Percentiles rank a stretch among this genome's conserved stretches.
Conservation (phyloP, 2,329 filamentous ascomycete species). For the Aspergillus transmontanensis region DNA sequence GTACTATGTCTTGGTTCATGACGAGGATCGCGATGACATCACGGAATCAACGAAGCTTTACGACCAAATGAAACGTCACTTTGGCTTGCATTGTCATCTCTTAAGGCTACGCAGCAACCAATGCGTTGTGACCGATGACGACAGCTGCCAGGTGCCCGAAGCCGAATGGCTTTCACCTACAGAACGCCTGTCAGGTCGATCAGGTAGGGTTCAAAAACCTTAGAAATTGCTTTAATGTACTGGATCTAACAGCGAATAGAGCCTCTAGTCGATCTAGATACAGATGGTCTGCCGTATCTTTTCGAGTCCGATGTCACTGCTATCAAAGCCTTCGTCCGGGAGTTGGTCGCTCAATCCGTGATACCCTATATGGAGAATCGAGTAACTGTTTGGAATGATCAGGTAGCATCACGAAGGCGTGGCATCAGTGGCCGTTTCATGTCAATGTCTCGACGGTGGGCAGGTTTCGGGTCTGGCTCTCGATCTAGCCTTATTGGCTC, state of each 20-base stretch:
- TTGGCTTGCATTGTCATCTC: conserved; percentile 92
- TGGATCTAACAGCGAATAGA: conserved; percentile 26
- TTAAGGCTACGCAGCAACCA: conserved; percentile 81
- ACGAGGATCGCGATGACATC: conserved; percentile 94
- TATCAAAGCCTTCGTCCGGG: conserved; percentile 84
- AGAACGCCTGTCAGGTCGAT: conserved; percentile 74
- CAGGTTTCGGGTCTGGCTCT: conserved; percentile 72
- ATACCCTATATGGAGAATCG: conserved; percentile 95
- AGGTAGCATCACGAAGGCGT: conserved; percentile 85
- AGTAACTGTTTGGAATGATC: conserved; percentile 92
- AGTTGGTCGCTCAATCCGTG: conserved; percentile 93
- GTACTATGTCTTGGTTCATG: conserved; percentile 95
- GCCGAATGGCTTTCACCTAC: conserved; percentile 87
- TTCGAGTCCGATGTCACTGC: conserved; percentile 91
- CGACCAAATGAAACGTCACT: conserved; percentile 99
- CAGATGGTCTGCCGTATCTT: conserved; percentile 71
- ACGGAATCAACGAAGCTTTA: conserved; percentile 85
- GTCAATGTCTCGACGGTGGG: conserved; percentile 88
- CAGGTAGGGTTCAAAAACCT: conserved; percentile 46
- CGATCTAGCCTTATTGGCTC: conserved; percentile 58
- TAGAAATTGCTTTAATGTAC: neutral
- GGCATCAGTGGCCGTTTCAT: conserved; percentile 93
- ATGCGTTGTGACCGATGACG: conserved; percentile 87
- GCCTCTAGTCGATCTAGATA: conserved; percentile 61
- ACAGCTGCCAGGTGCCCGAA: conserved; percentile 77